These are phyloP conservation scores for Centaurea solstitialis DNA, from an alignment of 129 eudicot species.

Conservation along the genomic window DNA sequence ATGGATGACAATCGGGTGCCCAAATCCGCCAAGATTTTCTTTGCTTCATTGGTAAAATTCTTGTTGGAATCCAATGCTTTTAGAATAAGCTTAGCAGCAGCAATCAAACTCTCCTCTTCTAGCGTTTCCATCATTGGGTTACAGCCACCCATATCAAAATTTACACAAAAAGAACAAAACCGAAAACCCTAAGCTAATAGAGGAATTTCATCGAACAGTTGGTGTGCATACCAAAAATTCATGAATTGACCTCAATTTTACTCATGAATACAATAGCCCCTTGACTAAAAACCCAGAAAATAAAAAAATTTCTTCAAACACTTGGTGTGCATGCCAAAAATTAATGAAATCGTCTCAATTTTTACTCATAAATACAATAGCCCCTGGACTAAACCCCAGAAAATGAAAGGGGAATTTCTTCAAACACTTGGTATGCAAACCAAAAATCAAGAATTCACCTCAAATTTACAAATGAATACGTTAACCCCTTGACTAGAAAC, in stretches of 20 bases:
- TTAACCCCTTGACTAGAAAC: neutral
- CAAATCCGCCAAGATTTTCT: slow-evolving; percentile 66
- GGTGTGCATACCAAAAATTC: slow-evolving; percentile 7
- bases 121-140: slow-evolving; percentile 33
- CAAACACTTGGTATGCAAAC: neutral
- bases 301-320: slow-evolving; percentile 17
- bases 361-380: neutral
- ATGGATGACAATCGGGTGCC: slow-evolving; percentile 60
- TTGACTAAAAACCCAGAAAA: neutral
- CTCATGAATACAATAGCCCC: neutral
- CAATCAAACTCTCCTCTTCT: slow-evolving; percentile 77
- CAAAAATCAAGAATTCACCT: slow-evolving; percentile 5
- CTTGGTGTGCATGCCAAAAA: slow-evolving; percentile 12
- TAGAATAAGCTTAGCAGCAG: slow-evolving; percentile 62
- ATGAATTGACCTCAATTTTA: neutral
- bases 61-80: slow-evolving; percentile 69
- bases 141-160: slow-evolving; percentile 63
- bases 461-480: neutral
- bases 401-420: neutral
- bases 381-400: neutral
- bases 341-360: slow-evolving; percentile 9
- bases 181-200: neutral
- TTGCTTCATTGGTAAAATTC: slow-evolving; percentile 48
- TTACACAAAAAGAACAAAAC: neutral
- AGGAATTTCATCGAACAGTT: neutral